Evolutionary conservation across 164 flowering plant genomes (phyloP).

Genomic region (Houttuynia cordata): DNA sequence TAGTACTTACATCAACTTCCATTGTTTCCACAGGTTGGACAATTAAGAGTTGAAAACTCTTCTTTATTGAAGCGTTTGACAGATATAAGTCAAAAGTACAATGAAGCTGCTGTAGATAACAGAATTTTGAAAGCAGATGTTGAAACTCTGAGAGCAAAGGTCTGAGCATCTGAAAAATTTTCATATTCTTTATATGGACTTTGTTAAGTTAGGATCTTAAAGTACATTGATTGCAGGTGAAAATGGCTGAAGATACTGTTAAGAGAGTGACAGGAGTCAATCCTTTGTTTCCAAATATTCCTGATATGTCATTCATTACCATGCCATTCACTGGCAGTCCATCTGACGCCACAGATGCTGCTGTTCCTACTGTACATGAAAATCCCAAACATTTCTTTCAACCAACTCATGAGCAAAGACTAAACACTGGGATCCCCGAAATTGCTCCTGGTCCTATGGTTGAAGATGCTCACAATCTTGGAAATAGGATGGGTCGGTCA

Average conservation of each 20-base stretch:
- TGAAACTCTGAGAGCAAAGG: conserved; percentile 97
- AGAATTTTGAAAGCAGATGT: conserved; percentile 95
- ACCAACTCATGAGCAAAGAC: conserved; percentile 21
- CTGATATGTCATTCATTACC: conserved; percentile 44
- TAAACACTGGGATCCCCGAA: conserved; percentile 28
- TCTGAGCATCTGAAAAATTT: conserved; percentile 10
- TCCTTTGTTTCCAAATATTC: conserved; percentile 52
- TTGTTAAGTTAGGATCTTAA: too few species aligned
- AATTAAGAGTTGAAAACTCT: conserved; percentile 69
- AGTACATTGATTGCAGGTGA: conserved; percentile 41
- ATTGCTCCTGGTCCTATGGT: conserved; percentile 21
- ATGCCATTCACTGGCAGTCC: conserved; percentile 46
- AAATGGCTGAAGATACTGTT: conserved; percentile 86
- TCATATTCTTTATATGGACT: background rate
- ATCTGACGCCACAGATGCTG: conserved; percentile 57
- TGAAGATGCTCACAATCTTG: conserved; percentile 26
- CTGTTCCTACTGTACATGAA: conserved; percentile 52
- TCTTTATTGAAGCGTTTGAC: conserved; percentile 59
- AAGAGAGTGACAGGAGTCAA: conserved; percentile 75
- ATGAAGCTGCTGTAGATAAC: conserved; percentile 90
- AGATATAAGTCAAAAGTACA: conserved; percentile 64
- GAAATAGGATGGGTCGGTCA: conserved; percentile 46
- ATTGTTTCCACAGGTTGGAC: conserved; percentile 41
- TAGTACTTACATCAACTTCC: background rate
- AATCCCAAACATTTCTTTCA: conserved; percentile 37